Evolutionary conservation across 2,329 filamentous ascomycete genomes (phyloP), one percentile per base, ranked within the genome.

Genomic region (Claviceps spartinae): DNA sequence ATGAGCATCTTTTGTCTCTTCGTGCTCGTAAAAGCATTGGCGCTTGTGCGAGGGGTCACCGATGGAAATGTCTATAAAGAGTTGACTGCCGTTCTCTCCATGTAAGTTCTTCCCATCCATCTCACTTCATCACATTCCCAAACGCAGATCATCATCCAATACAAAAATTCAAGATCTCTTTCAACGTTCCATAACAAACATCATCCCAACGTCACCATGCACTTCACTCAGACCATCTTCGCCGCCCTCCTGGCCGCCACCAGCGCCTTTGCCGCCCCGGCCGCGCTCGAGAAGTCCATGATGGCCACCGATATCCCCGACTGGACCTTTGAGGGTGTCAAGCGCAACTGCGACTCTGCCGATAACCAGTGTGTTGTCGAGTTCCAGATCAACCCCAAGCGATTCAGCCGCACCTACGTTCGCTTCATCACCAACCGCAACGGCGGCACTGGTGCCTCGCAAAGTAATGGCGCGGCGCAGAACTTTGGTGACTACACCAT

Each of bases 401-500:
- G 13, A 0, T 47, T 6, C 26, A 18, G 18, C 34, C 49, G 57
- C 13, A 69, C 68, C 34, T 14, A 56, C 18, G 73, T 70, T 66
- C 60, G 54, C 52, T 72, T 72, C 62, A 59, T 63, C 50, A 67
- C 71, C 57, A 64, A 67, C 56, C 46, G 46, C 49, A 42, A 51
- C 45, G 52, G 52, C n/a, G 22, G 1, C 16, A 24, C 14, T 13
- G 20, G 30, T 22, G 63, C 65, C 56, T 66, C 68, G 52, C 59
- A 65, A 53, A 65, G 66, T 54, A 66, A 64, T 60, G 69, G 67
- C 47, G 69, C 67, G 18, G 67, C 70, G 45, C 56, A 61, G 53
- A 66, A 57, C 48, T 79, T 74, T 66, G 76, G 75, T 41, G 60
- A 59, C 53, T 80, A 69, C 68, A 74, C 69, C 55, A 58, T 80